A percentile compares a stretch with the other conserved stretches of the same genome.
phyloP scores from a whole-genome alignment of 257 asterid genomes.

The Solanum chilense region DNA sequence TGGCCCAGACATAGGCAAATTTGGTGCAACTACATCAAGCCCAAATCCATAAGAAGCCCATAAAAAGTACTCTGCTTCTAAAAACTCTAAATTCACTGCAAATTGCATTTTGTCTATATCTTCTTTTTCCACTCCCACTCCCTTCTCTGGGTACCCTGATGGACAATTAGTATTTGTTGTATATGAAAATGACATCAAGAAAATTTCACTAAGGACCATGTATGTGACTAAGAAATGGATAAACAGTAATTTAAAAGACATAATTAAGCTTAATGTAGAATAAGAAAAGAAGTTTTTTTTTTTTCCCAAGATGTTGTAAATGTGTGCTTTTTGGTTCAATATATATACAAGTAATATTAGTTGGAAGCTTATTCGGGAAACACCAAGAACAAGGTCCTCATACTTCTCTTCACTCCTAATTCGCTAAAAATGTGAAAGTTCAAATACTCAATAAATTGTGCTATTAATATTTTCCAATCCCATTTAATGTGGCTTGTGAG shows the following conservation, averaged over 20 bases:
- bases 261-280: neutral
- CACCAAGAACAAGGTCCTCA: neutral
- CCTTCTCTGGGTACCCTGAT: neutral
- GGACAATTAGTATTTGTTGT: neutral
- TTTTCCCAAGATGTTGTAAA: neutral
- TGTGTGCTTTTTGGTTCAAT: neutral
- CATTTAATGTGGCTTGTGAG: neutral
- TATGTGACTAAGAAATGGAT: neutral
- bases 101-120: constrained; percentile 31
- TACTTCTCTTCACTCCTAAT: neutral
- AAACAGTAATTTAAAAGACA: neutral
- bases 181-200: neutral
- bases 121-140: neutral
- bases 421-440: neutral
- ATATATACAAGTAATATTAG: neutral
- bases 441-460: too few species aligned
- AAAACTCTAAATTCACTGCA: constrained; percentile 30
- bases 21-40: constrained; percentile 26
- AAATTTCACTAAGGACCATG: neutral
- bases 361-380: neutral
- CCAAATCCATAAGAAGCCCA: constrained; percentile 31
- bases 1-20: constrained; percentile 22
- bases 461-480: neutral
- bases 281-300: neutral
- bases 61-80: constrained; percentile 36